phyloP scores from a whole-genome alignment of 225 moss, liverwort and hornwort species.

The Polytrichum commune region DNA sequence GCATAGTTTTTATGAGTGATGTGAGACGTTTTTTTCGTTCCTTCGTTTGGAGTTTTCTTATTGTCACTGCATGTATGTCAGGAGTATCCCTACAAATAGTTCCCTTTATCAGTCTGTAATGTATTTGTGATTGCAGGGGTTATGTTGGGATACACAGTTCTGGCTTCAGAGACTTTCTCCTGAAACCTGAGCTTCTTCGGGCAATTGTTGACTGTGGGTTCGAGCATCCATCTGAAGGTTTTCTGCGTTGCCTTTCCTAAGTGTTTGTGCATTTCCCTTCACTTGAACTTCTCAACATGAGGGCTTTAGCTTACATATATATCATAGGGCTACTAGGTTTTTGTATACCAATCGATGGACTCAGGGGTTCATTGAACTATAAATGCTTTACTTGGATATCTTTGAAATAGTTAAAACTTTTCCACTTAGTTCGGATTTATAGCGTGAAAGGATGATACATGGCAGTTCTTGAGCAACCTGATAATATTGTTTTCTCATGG shows the following conservation, averaged over 20 bases:
- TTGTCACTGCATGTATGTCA: not conserved
- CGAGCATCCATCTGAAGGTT: conserved; percentile 65
- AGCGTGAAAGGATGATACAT: too few relatives aligned
- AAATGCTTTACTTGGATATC: too few relatives aligned
- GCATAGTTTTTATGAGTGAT: too few relatives aligned
- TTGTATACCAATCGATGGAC: too few relatives aligned
- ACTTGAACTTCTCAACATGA: too few relatives aligned
- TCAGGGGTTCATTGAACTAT: too few relatives aligned
- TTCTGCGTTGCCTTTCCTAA: not conserved
- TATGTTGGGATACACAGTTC: conserved; percentile 70
- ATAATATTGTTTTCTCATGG: conserved; percentile 8
- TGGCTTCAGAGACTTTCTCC: conserved; percentile 56
- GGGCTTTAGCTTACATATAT: too few relatives aligned
- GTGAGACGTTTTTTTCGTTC: not conserved
- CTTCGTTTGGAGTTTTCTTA: not conserved
- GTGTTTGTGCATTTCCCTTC: too few relatives aligned
- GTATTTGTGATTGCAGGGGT: conserved; percentile 24
- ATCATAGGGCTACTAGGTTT: too few relatives aligned
- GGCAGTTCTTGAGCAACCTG: not conserved
- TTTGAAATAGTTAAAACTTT: too few relatives aligned
- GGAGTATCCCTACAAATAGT: not conserved
- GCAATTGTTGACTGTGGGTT: conserved; percentile 63
- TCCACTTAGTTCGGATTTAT: too few relatives aligned
- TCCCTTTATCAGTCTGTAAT: not conserved
- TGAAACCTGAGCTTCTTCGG: conserved; percentile 60